A percentile compares a stretch with the other conserved stretches of the same genome.
Evolutionary conservation across 169 alveolate species (phyloP).

Genomic region (Eimeria brunetti): DNA sequence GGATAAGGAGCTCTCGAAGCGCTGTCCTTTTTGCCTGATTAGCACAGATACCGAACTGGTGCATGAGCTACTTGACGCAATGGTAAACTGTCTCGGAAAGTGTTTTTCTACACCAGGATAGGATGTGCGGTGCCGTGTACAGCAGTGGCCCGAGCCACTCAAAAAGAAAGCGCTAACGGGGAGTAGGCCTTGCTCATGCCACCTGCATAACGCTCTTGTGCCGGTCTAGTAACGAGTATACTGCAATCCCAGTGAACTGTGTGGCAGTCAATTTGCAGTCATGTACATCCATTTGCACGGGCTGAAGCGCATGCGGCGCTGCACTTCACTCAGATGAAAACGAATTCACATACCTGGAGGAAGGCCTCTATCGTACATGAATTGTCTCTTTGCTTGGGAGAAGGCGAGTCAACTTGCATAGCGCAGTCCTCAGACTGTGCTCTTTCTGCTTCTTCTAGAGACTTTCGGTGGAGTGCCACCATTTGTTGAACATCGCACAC

Average conservation of each 20-base stretch:
- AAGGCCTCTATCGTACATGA: neutral
- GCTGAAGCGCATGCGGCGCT: neutral
- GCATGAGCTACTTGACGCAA: neutral
- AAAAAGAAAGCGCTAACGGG: neutral
- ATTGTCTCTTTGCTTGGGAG: conserved; percentile 2
- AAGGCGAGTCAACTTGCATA: conserved; percentile 73
- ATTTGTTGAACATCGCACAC: neutral
- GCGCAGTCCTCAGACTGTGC: conserved; percentile 50
- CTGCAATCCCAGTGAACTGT: neutral
- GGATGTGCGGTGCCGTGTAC: neutral
- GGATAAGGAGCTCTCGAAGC: conserved; percentile 5
- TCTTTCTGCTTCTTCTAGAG: conserved; percentile 28
- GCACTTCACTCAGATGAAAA: neutral
- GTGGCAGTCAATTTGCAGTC: neutral
- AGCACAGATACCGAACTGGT: neutral
- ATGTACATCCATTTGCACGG: neutral
- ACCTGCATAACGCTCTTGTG: neutral
- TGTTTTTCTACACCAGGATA: neutral
- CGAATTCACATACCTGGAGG: conserved; percentile 28
- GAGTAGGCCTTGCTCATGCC: neutral
- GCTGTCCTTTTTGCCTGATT: neutral
- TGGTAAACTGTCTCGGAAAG: neutral
- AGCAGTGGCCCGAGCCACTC: neutral
- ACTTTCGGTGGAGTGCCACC: conserved; percentile 35
- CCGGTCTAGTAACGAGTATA: neutral